A percentile compares a stretch with the other conserved stretches of the same genome.
These are phyloP conservation scores for Ailanthus altissimus DNA, from an alignment of 345 rosid genomes.

Conservation along the genomic window DNA sequence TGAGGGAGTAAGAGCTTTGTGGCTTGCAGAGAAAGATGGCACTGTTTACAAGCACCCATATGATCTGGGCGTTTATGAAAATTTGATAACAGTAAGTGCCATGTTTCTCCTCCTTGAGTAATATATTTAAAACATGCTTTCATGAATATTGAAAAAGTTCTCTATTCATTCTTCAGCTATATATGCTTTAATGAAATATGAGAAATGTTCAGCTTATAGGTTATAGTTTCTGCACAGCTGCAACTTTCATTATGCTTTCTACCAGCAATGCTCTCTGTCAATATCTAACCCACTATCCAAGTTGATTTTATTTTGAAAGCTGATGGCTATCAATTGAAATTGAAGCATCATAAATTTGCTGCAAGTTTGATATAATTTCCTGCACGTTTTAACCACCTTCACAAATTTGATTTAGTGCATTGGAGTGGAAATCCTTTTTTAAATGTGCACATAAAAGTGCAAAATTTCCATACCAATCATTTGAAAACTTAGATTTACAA, in stretches of 20 bases:
- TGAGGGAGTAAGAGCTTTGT: constrained; percentile 93
- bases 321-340: background rate
- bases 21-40: constrained; percentile 95
- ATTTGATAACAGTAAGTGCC: constrained; percentile 60
- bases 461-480: background rate
- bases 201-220: no score
- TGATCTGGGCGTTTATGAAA: constrained; percentile 67
- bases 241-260: no score
- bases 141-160: background rate
- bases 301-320: constrained; percentile 4
- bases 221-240: no score
- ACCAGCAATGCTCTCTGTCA: background rate
- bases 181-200: no score
- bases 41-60: constrained; percentile 82
- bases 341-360: background rate
- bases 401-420: background rate
- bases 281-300: background rate
- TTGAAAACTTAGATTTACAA: background rate
- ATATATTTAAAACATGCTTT: background rate
- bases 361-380: background rate
- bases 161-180: no score
- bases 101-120: constrained; percentile 5
- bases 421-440: background rate
- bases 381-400: background rate
- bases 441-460: background rate